A percentile compares a stretch with the other conserved stretches of the same genome.
phyloP scores from a whole-genome alignment of 805 yeast genomes.

The Wickerhamomyces chaumierensis region DNA sequence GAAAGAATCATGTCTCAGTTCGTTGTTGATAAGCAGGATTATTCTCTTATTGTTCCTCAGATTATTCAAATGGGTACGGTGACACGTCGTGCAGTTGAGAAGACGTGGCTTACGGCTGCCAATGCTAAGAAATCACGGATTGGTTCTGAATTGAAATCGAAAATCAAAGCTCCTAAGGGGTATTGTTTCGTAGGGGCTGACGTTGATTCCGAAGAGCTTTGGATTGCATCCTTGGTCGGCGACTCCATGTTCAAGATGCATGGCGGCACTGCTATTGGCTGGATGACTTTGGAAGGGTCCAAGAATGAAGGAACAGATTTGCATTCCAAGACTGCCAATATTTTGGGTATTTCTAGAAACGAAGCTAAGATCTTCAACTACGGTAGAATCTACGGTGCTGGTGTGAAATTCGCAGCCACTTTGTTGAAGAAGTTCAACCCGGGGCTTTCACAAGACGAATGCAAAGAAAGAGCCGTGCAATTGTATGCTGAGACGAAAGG shows the following conservation, averaged over 20 bases:
- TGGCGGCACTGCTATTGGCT: slow-evolving; percentile 94
- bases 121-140: slow-evolving; percentile 78
- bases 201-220: slow-evolving; percentile 94
- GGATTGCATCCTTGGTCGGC: slow-evolving; percentile 95
- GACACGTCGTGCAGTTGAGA: slow-evolving; percentile 92
- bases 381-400: slow-evolving; percentile 97
- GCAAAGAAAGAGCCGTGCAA: slow-evolving; percentile 47
- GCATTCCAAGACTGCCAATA: slow-evolving; percentile 87
- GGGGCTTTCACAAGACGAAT: slow-evolving; percentile 50
- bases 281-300: slow-evolving; percentile 98
- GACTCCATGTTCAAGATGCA: slow-evolving; percentile 83
- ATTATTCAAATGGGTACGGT: slow-evolving; percentile 92
- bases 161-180: slow-evolving; percentile 79
- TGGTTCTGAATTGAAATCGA: slow-evolving; percentile 88
- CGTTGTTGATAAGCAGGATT: slow-evolving; percentile 44
- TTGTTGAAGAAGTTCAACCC: slow-evolving; percentile 78
- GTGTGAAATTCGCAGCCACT: slow-evolving; percentile 80
- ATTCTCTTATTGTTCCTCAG: slow-evolving; percentile 61
- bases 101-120: slow-evolving; percentile 95
- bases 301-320: slow-evolving; percentile 87
- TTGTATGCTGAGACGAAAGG: slow-evolving; percentile 86
- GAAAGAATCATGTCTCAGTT: slow-evolving; percentile 77
- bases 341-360: slow-evolving; percentile 78
- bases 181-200: slow-evolving; percentile 95
- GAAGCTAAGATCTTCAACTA: slow-evolving; percentile 95